Evolutionary conservation across 1,139 yeast species (phyloP).

Genomic region (Saccharomyces hybrid): DNA sequence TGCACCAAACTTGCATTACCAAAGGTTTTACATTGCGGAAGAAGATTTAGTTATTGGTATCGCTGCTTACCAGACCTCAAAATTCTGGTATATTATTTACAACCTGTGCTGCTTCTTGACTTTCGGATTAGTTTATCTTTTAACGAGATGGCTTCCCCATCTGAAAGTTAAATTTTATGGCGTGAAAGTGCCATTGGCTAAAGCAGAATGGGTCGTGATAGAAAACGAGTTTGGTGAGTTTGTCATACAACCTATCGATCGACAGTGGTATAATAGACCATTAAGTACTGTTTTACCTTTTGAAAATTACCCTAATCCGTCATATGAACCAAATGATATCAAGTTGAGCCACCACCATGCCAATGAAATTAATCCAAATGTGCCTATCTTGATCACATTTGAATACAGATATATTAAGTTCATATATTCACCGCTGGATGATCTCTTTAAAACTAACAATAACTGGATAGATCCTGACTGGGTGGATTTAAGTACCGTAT

Average conservation of each 20-base stretch:
- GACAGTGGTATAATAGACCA: slow-evolving; percentile 59
- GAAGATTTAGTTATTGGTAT: slow-evolving; percentile 91
- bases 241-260: slow-evolving; percentile 47
- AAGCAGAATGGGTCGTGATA: slow-evolving; percentile 86
- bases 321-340: slow-evolving; percentile 7
- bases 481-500: slow-evolving; percentile 50
- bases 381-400: slow-evolving; percentile 65
- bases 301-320: slow-evolving; percentile 17
- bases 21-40: slow-evolving; percentile 86
- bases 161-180: slow-evolving; percentile 67
- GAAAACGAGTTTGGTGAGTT: slow-evolving; percentile 93
- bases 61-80: slow-evolving; percentile 71
- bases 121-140: slow-evolving; percentile 62
- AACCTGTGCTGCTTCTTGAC: slow-evolving; percentile 50
- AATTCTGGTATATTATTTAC: slow-evolving; percentile 42
- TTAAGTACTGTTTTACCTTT: slow-evolving; percentile 55
- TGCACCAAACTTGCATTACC: slow-evolving; percentile 46
- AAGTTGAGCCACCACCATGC: slow-evolving; percentile 22
- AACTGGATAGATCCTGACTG: slow-evolving; percentile 83
- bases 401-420: slow-evolving; percentile 78
- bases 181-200: slow-evolving; percentile 56
- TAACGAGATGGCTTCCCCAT: slow-evolving; percentile 80
- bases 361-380: slow-evolving; percentile 30
- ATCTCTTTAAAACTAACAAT: slow-evolving; percentile 71
- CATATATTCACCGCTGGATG: slow-evolving; percentile 79